Percentiles rank a stretch among this genome's conserved stretches.
Conservation (phyloP, 1,284 basidiomycete species). For the Ustilago shanxiensis region DNA sequence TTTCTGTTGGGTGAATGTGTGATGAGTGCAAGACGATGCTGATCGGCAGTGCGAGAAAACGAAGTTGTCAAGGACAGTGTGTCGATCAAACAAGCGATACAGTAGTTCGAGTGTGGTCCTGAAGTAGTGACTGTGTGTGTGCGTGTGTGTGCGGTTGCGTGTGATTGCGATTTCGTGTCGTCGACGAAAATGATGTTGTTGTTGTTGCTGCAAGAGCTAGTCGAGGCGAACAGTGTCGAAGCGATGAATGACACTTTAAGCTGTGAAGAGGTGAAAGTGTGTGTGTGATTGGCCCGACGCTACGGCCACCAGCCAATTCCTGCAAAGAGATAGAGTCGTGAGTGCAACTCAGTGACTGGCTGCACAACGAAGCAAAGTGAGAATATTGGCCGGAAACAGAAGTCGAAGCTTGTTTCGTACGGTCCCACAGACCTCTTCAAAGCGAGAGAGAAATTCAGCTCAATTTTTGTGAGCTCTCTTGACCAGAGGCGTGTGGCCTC, state of each 20-base stretch:
- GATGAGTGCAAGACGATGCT: not conserved
- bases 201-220: too few relatives aligned
- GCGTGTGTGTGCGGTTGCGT: not conserved
- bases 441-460: not conserved
- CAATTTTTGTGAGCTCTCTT: constrained; percentile 5
- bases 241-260: not conserved
- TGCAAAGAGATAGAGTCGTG: not conserved
- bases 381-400: not conserved
- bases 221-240: not conserved
- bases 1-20: not conserved
- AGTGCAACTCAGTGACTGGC: too few relatives aligned
- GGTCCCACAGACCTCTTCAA: constrained; percentile 11
- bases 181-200: constrained; percentile 4
- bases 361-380: not conserved
- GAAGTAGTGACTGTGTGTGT: not conserved
- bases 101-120: not conserved
- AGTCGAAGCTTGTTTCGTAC: constrained; percentile 38
- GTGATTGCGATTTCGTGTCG: too few relatives aligned
- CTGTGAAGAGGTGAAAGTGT: constrained; percentile 11
- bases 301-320: constrained; percentile 13
- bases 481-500: constrained; percentile 4
- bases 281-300: constrained; percentile 20
- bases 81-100: not conserved
- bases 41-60: not conserved
- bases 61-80: not conserved